A percentile compares a stretch with the other conserved stretches of the same genome.
These are phyloP conservation scores for Termitomyces heimii DNA, from an alignment of 768 basidiomycete species.

Conservation along the genomic window DNA sequence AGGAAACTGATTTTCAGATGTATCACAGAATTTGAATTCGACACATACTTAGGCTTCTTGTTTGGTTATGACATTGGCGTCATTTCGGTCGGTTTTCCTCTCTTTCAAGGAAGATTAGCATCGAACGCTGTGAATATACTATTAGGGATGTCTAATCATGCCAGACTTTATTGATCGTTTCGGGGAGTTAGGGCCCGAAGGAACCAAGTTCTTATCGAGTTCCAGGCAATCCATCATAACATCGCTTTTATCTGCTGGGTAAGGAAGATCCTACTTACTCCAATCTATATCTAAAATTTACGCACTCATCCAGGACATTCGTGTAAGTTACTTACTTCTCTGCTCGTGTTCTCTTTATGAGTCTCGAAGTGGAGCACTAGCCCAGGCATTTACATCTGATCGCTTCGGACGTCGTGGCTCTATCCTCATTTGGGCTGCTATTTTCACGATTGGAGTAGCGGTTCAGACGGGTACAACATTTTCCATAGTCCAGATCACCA, in stretches of 20 bases:
- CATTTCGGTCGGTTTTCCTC: constrained; percentile 46
- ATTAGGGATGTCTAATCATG: constrained; percentile 76
- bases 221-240: constrained; percentile 74
- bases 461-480: constrained; percentile 62
- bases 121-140: background rate
- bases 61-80: constrained; percentile 78
- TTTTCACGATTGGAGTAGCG: constrained; percentile 65
- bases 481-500: constrained; percentile 59
- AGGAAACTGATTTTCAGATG: background rate
- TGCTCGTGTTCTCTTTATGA: background rate
- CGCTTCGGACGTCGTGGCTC: constrained; percentile 66
- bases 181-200: constrained; percentile 44
- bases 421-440: constrained; percentile 68
- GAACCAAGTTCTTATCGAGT: constrained; percentile 46
- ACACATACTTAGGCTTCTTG: constrained; percentile 40
- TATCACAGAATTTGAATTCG: background rate
- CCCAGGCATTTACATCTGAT: constrained; percentile 71
- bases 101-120: background rate
- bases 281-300: background rate
- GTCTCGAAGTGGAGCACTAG: constrained; percentile 49
- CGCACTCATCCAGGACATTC: constrained; percentile 33
- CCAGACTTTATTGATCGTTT: constrained; percentile 69
- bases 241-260: constrained; percentile 73
- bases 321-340: constrained; percentile 28
- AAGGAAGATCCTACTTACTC: constrained; percentile 11